phyloP scores from a whole-genome alignment of 1,284 basidiomycete species.

The Inonotus hispidus region DNA sequence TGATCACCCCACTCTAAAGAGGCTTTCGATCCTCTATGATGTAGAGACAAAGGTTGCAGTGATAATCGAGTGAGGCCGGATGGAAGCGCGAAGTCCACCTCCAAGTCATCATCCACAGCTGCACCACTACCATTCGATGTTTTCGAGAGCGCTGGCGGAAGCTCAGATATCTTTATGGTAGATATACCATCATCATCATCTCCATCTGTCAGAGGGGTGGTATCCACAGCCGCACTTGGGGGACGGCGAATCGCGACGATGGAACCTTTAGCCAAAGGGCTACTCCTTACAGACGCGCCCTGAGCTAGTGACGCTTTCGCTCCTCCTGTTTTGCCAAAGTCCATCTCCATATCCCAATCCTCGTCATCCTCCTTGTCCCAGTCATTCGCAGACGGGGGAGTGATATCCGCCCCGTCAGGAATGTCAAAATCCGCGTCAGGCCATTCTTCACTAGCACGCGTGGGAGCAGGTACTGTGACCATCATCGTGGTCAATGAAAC shows the following conservation, averaged over 20 bases:
- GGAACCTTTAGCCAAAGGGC: conserved; percentile 39
- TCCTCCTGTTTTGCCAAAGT: conserved; percentile 52
- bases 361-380: conserved; percentile 54
- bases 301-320: conserved; percentile 32
- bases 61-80: conserved; percentile 72
- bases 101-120: conserved; percentile 59
- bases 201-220: conserved; percentile 38
- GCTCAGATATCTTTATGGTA: conserved; percentile 65
- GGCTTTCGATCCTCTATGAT: conserved; percentile 68
- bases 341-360: conserved; percentile 77
- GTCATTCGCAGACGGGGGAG: conserved; percentile 42
- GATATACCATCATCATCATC: conserved; percentile 75
- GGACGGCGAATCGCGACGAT: conserved; percentile 68
- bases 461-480: conserved; percentile 55
- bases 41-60: conserved; percentile 63
- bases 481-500: conserved; percentile 32
- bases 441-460: conserved; percentile 68
- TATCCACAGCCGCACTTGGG: conserved; percentile 31
- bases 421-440: conserved; percentile 79
- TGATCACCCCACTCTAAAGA: conserved; percentile 81
- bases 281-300: conserved; percentile 27
- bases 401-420: conserved; percentile 63
- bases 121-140: conserved; percentile 27
- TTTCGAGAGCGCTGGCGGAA: conserved; percentile 35
- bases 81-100: conserved; percentile 72